phyloP scores from a whole-genome alignment of 164 flowering plant genomes.

The Hamamelis virginiana region DNA sequence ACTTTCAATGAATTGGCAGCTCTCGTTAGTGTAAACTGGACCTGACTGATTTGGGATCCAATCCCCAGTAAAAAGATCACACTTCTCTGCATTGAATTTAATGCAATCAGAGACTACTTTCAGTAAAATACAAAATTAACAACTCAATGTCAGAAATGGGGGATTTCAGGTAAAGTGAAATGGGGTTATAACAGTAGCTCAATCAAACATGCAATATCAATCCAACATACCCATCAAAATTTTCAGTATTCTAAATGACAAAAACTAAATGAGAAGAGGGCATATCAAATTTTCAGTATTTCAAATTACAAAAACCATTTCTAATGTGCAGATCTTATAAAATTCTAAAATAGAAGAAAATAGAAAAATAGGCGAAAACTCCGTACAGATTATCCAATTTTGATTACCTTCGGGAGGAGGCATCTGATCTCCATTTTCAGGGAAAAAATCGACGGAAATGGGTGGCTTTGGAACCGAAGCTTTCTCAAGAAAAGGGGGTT shows the following conservation, averaged over 20 bases:
- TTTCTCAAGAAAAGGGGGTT: conserved; percentile 21
- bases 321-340: not conserved
- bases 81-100: conserved; percentile 41
- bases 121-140: not conserved
- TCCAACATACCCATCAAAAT: not conserved
- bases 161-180: not conserved
- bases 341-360: not conserved
- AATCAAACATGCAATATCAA: not conserved
- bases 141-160: not conserved
- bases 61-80: conserved; percentile 75
- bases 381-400: not conserved
- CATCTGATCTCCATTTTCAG: conserved; percentile 23
- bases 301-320: not conserved
- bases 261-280: not conserved
- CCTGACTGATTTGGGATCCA: conserved; percentile 77
- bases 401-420: conserved; percentile 27
- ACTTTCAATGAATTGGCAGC: conserved; percentile 58
- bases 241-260: not conserved
- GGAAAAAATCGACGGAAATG: conserved; percentile 9
- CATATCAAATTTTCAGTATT: not conserved
- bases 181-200: not conserved
- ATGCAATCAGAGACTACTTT: not conserved
- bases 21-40: conserved; percentile 74
- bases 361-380: not conserved
- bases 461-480: conserved; percentile 9